These are phyloP conservation scores for Cryptococcus sp. DNA, from an alignment of 1,284 basidiomycete species.

Conservation along the genomic window DNA sequence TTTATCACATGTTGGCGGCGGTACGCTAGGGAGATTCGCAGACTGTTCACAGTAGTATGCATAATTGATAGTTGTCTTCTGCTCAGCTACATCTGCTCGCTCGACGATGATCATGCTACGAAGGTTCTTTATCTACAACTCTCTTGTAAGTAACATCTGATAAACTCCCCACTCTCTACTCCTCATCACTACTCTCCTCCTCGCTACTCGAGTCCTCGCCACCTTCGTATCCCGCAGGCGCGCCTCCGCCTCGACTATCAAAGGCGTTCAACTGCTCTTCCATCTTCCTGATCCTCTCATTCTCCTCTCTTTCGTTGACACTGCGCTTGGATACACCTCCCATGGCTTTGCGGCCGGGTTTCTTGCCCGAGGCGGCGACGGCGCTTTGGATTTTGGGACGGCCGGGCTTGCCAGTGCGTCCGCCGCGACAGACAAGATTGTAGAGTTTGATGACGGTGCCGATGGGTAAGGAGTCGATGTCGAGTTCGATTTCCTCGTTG, in stretches of 20 bases:
- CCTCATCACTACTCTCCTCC: slow-evolving; percentile 51
- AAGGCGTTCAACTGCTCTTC: slow-evolving; percentile 61
- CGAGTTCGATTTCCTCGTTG: slow-evolving; percentile 93
- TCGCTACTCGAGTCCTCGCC: slow-evolving; percentile 40
- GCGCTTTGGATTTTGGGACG: slow-evolving; percentile 25
- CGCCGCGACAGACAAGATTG: slow-evolving; percentile 80
- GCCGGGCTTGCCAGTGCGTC: slow-evolving; percentile 27
- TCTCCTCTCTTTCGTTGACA: slow-evolving; percentile 55
- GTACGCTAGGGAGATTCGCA: too few species aligned
- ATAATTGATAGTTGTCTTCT: too few species aligned
- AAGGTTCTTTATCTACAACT: too few species aligned
- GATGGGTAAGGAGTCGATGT: slow-evolving; percentile 85
- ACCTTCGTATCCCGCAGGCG: slow-evolving; percentile 19
- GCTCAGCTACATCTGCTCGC: too few species aligned
- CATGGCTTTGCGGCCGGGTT: slow-evolving; percentile 70
- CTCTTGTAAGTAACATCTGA: too few species aligned
- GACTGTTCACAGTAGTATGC: too few species aligned
- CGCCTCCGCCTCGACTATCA: slow-evolving; percentile 24
- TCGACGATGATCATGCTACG: too few species aligned
- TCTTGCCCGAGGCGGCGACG: slow-evolving; percentile 21
- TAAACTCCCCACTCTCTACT: slow-evolving; percentile 18
- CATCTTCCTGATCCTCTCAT: slow-evolving; percentile 78
- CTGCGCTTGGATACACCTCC: slow-evolving; percentile 83
- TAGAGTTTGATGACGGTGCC: slow-evolving; percentile 85
- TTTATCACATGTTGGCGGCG: too few species aligned